Percentiles rank a stretch among this genome's conserved stretches.
Evolutionary conservation across 2,329 filamentous ascomycete species (phyloP).

Genomic region (Lojkania enalia): DNA sequence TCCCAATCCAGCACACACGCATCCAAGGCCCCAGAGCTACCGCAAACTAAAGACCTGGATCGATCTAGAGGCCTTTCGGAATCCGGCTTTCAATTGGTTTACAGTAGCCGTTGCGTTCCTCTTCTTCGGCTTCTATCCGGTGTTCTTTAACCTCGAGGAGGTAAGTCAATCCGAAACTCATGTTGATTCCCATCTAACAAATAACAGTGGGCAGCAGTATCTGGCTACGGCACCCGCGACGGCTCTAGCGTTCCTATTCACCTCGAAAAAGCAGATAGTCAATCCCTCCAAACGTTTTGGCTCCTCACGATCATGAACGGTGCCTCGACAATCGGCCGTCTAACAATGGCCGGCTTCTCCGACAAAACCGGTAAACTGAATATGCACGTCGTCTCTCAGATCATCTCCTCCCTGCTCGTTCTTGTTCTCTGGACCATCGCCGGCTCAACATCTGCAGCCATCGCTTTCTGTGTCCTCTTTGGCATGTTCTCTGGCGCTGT

Average conservation of each 20-base stretch:
- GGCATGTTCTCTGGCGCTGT: constrained; percentile 54
- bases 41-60: constrained; percentile 45
- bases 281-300: constrained; percentile 52
- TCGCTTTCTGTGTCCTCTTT: constrained; percentile 55
- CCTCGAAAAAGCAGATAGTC: constrained; percentile 20
- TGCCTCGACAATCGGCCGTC: constrained; percentile 51
- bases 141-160: constrained; percentile 59
- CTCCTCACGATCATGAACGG: constrained; percentile 57
- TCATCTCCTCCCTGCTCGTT: constrained; percentile 48
- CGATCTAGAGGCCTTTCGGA: constrained; percentile 50
- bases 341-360: constrained; percentile 50
- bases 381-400: constrained; percentile 50
- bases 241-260: constrained; percentile 15
- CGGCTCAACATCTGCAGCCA: constrained; percentile 41
- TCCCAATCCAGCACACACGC: constrained; percentile 48
- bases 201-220: constrained; percentile 49
- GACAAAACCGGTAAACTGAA: constrained; percentile 51
- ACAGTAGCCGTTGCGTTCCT: constrained; percentile 51
- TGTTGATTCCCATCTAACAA: constrained; percentile 15
- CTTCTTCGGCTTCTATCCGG: constrained; percentile 57
- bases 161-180: constrained; percentile 24
- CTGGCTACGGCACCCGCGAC: constrained; percentile 47
- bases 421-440: constrained; percentile 51
- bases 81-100: constrained; percentile 50
- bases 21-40: constrained; percentile 47